Base-by-base conservation (phyloP, 352 stramenopile species). In the Pythium sukuiense region DNA sequence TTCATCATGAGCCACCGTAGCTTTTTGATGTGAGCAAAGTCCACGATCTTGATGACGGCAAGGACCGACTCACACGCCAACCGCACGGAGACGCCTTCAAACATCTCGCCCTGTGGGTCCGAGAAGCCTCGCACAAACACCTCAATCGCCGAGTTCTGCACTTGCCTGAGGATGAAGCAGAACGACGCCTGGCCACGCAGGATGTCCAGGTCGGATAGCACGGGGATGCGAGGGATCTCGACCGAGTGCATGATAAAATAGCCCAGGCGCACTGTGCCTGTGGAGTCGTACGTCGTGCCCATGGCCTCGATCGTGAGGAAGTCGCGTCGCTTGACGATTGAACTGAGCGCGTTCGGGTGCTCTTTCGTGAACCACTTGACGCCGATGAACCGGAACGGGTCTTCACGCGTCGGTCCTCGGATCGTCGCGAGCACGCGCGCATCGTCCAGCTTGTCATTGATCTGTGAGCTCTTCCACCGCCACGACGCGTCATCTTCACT, bases 11-110 rank as follows among this genome's bases (percentile, higher is more conserved):
- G 74, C 80, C 80, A 88, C 56, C 72, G 80, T 4, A 90, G 71
- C 62, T 90, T 90, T 65, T 86, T 90, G 63, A 85, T 65, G 63
- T 89, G 77, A 18, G 76, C 74, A 58, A 78, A 84, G 52, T 89
- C 79, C 27, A 84, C 75, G 0, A 88, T 55, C 1, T 79, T 71
- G n/a, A 75, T 46, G 7, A 66, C 69, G 18, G 77, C 68, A 2
- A 85, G 57, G 57, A 89, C 66, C 18, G 39, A 58, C 0, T 85
- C 76, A 43, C 71, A 72, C 30, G 81, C 76, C 6, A 86, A 58
- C 45, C 55, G 71, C 1, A 81, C 59, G 9, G 63, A 75, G 14
- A 87, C 57, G 16, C 59, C 63, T 1, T 73, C 43, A 39, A 69
- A 63, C 37, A 80, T 79, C 33, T 69, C 63, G 1, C 76, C 77